A percentile compares a stretch with the other conserved stretches of the same genome.
Conservation (phyloP, 2,329 filamentous ascomycete genomes). For the Botryosphaeria agaves region DNA sequence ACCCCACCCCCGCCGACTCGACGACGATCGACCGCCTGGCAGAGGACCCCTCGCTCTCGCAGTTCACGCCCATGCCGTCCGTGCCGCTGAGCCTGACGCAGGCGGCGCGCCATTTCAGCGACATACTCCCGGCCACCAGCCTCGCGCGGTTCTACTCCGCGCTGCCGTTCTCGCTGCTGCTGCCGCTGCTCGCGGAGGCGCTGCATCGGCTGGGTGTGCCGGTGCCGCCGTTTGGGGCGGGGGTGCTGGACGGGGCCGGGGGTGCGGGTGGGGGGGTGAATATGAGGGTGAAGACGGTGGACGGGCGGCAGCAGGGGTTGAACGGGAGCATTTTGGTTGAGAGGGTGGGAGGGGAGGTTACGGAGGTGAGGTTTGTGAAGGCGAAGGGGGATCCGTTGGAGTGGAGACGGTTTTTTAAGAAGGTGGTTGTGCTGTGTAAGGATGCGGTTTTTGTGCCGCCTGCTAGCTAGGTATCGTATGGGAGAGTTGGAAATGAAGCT, state of each 20-base stretch:
- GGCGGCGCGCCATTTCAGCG: conserved; percentile 69
- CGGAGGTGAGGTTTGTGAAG: conserved; percentile 86
- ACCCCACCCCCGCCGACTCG: conserved; percentile 16
- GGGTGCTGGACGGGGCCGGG: conserved; percentile 19
- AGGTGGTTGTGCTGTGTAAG: conserved; percentile 72
- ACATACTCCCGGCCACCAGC: conserved; percentile 76
- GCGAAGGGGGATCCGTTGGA: conserved; percentile 90
- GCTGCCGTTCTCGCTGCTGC: conserved; percentile 54
- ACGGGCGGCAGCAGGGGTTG: conserved; percentile 53
- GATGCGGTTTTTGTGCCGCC: conserved; percentile 54
- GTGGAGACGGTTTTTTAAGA: conserved; percentile 95
- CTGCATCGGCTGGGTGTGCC: conserved; percentile 76
- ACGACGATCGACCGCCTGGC: conserved; percentile 46
- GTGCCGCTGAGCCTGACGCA: conserved; percentile 79
- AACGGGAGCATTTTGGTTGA: conserved; percentile 64
- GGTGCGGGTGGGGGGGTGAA: conserved; percentile 36
- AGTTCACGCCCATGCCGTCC: conserved; percentile 66
- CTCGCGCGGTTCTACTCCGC: conserved; percentile 87
- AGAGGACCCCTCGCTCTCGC: conserved; percentile 68
- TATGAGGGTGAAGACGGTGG: conserved; percentile 58
- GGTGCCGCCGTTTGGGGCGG: conserved; percentile 29
- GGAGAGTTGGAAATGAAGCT: too few relatives aligned
- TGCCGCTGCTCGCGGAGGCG: conserved; percentile 64
- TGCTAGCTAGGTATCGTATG: too few relatives aligned
- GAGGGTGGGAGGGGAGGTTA: conserved; percentile 34